phyloP scores from a whole-genome alignment of 805 yeast species.

The Yamadazyma philogaea region DNA sequence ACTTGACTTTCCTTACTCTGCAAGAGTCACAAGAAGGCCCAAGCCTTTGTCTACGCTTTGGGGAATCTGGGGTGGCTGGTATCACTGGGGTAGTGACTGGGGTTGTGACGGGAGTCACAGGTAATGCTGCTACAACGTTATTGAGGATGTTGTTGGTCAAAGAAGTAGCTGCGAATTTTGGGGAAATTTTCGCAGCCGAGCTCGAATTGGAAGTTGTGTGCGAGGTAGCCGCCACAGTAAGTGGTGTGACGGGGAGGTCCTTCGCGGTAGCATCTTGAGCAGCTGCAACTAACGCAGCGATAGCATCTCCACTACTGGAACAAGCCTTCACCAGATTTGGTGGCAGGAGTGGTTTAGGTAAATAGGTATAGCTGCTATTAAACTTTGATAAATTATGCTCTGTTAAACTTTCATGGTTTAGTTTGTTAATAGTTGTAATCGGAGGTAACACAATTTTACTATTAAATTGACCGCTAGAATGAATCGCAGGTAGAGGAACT shows the following conservation, averaged over 20 bases:
- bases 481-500: conserved; percentile 2
- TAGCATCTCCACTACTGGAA: conserved; percentile 1
- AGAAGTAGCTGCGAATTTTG: not conserved
- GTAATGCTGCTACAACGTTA: not conserved
- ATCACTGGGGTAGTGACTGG: not conserved
- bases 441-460: conserved; percentile 15
- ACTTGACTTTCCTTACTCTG: conserved; percentile 65
- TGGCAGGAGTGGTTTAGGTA: conserved; percentile 4
- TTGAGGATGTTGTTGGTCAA: not conserved
- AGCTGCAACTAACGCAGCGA: conserved; percentile 8
- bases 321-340: conserved; percentile 5
- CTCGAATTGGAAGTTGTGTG: not conserved
- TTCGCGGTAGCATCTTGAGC: conserved; percentile 3
- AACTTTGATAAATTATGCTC: conserved; percentile 12
- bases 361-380: conserved; percentile 1
- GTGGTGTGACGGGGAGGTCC: not conserved
- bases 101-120: not conserved
- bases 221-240: not conserved
- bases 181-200: not conserved
- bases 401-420: conserved; percentile 15
- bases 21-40: conserved; percentile 79
- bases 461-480: not conserved
- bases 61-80: not conserved
- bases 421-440: conserved; percentile 5
- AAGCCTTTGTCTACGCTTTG: conserved; percentile 55